These are phyloP conservation scores for Cercophora newfieldiana DNA, from an alignment of 495 filamentous ascomycete species.

Conservation along the genomic window DNA sequence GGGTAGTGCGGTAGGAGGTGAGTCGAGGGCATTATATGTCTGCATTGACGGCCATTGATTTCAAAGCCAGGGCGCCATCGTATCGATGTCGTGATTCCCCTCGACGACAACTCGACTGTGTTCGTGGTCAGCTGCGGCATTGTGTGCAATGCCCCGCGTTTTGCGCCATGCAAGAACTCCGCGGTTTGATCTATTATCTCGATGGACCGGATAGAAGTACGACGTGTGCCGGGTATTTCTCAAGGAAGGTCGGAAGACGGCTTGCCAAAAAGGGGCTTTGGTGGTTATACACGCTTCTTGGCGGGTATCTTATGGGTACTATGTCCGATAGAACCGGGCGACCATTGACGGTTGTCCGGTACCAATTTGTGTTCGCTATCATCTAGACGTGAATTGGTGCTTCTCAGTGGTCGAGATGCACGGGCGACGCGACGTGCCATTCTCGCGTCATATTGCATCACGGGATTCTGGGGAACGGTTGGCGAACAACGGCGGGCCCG, in stretches of 20 bases:
- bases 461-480: neutral
- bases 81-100: neutral
- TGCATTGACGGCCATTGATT: neutral
- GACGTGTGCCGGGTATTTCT: neutral
- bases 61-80: neutral
- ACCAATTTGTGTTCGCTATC: neutral
- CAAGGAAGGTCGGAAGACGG: neutral
- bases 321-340: neutral
- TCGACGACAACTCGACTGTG: neutral
- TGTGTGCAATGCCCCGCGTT: conserved; percentile 22
- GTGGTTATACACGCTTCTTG: neutral
- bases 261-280: neutral
- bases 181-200: conserved; percentile 4
- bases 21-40: conserved; percentile 7
- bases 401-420: conserved; percentile 10
- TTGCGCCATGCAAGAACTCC: conserved; percentile 17
- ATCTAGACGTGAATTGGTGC: neutral
- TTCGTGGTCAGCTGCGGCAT: conserved; percentile 3
- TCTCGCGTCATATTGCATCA: conserved; percentile 33
- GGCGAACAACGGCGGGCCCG: neutral
- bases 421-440: conserved; percentile 20
- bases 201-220: neutral
- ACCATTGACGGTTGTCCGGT: too few relatives aligned
- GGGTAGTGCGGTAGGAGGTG: neutral
- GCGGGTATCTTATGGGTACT: neutral